Evolutionary conservation across 495 filamentous ascomycete species (phyloP).

Genomic region (Penicillium goetzii): DNA sequence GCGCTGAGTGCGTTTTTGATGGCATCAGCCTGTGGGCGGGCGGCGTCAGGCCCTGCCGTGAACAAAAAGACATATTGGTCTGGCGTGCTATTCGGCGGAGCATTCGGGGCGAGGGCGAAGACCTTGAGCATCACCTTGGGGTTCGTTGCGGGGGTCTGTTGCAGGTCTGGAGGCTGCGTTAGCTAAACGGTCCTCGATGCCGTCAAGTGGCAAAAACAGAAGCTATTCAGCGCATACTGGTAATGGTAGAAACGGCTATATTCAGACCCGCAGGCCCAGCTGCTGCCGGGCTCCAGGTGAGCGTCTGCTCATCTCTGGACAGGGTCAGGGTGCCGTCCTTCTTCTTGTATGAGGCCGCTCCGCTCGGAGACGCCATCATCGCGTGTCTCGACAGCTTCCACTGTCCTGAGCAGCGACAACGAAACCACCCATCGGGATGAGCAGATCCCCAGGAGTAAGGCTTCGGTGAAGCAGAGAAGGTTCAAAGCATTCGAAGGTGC

Average conservation of each 20-base stretch:
- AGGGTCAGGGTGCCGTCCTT: constrained; percentile 86
- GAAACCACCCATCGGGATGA: constrained; percentile 51
- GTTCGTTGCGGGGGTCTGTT: constrained; percentile 82
- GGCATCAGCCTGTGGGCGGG: constrained; percentile 79
- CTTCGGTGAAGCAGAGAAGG: constrained; percentile 28
- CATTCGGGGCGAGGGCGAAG: constrained; percentile 65
- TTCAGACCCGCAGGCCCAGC: constrained; percentile 61
- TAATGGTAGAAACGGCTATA: constrained; percentile 74
- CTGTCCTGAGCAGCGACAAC: constrained; percentile 44
- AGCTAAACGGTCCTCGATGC: constrained; percentile 7
- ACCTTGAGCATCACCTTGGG: constrained; percentile 92
- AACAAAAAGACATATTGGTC: constrained; percentile 84
- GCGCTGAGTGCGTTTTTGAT: constrained; percentile 81
- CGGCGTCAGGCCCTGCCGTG: constrained; percentile 74
- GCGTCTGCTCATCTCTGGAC: constrained; percentile 65
- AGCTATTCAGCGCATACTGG: constrained; percentile 57
- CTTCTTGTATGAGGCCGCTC: constrained; percentile 87
- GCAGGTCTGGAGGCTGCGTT: constrained; percentile 60
- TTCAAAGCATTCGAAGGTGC: constrained; percentile 28
- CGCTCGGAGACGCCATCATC: constrained; percentile 64
- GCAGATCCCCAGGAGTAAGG: constrained; percentile 28
- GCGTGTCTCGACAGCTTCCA: constrained; percentile 48
- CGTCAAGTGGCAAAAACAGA: constrained; percentile 1
- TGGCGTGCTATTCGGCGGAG: constrained; percentile 51
- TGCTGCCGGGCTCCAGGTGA: constrained; percentile 75